These are phyloP conservation scores for Argentina anserina DNA, from an alignment of 306 rosid genomes.

Conservation along the genomic window DNA sequence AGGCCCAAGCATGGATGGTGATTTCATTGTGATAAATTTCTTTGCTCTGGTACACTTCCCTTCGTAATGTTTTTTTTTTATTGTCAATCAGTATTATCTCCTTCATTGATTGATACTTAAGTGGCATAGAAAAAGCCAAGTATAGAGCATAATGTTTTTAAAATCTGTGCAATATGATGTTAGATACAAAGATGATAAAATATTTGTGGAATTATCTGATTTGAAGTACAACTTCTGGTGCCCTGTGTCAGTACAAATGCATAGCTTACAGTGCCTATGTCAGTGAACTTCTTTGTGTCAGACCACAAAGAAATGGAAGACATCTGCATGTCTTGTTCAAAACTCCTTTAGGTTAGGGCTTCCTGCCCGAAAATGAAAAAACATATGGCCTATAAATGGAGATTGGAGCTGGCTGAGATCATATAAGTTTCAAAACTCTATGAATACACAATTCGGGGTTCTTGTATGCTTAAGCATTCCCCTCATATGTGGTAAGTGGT, in stretches of 20 bases:
- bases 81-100: not conserved
- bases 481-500: not conserved
- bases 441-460: too few relatives aligned
- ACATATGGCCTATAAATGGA: not conserved
- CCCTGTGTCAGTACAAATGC: not conserved
- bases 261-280: not conserved
- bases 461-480: not conserved
- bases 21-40: conserved; percentile 66
- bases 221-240: not conserved
- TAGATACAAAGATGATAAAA: not conserved
- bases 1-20: conserved; percentile 55
- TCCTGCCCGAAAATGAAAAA: not conserved
- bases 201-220: not conserved
- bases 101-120: not conserved
- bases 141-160: not conserved
- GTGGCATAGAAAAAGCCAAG: not conserved
- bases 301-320: not conserved
- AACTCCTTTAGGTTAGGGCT: not conserved
- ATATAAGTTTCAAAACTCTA: not conserved
- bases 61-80: not conserved
- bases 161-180: not conserved
- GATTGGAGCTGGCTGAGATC: not conserved
- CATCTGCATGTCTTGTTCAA: not conserved
- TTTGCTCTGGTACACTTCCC: conserved; percentile 70
- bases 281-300: not conserved